Conservation (phyloP, 176 grass and related monocot genomes). For the Guadua angustifolia region DNA sequence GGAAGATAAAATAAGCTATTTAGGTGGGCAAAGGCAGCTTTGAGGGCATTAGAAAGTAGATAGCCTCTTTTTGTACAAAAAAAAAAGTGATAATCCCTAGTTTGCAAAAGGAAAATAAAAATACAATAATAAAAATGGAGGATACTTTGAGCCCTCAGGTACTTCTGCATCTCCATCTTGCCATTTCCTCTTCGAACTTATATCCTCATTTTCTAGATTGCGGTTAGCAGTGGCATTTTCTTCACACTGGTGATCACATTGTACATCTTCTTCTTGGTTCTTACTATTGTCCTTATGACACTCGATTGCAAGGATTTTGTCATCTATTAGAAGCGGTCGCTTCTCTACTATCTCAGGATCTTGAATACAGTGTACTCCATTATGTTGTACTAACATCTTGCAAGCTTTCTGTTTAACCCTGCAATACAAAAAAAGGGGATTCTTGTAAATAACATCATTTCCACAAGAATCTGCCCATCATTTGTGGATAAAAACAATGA, state of each 20-base stretch:
- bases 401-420: constrained; percentile 67
- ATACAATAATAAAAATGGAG: constrained; percentile 36
- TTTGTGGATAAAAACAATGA: neutral
- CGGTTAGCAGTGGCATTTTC: constrained; percentile 43
- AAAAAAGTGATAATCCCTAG: neutral
- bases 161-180: constrained; percentile 50
- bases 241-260: constrained; percentile 37
- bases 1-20: neutral
- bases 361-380: constrained; percentile 49
- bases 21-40: neutral
- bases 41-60: neutral
- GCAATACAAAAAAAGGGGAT: constrained; percentile 28
- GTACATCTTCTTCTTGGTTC: constrained; percentile 46
- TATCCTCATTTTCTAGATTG: constrained; percentile 26
- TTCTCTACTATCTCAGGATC: constrained; percentile 58
- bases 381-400: constrained; percentile 43
- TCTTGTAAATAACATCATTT: constrained; percentile 28
- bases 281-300: constrained; percentile 30
- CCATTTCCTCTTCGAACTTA: constrained; percentile 63
- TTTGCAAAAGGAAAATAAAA: constrained; percentile 8
- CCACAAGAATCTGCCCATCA: constrained; percentile 6
- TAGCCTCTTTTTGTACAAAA: neutral
- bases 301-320: constrained; percentile 56
- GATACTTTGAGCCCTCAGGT: constrained; percentile 69
- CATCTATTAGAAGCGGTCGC: constrained; percentile 27